Evolutionary conservation across 2,329 filamentous ascomycete genomes (phyloP).

Genomic region (Didymella sp.): DNA sequence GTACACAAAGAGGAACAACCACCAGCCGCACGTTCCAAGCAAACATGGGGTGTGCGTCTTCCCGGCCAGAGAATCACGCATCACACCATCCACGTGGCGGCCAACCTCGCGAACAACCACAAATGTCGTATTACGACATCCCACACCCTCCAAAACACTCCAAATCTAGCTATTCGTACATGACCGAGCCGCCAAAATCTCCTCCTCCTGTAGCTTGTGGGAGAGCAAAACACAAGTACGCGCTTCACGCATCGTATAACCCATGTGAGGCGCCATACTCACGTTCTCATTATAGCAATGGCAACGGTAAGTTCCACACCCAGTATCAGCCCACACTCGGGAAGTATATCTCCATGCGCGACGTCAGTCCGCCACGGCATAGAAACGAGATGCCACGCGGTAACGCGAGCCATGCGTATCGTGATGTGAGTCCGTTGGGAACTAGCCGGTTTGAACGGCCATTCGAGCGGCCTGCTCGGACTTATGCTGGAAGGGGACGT

Average conservation of each 20-base stretch:
- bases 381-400: constrained; percentile 5
- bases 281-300: neutral
- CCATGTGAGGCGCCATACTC: neutral
- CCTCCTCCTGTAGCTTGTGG: neutral
- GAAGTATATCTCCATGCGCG: neutral
- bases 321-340: neutral
- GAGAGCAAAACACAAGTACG: neutral
- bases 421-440: constrained; percentile 13
- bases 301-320: neutral
- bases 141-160: neutral
- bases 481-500: neutral
- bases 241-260: neutral
- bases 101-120: neutral
- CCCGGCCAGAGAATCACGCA: constrained; percentile 1
- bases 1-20: neutral
- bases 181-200: neutral
- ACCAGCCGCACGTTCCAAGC: neutral
- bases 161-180: neutral
- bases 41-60: constrained; percentile 16
- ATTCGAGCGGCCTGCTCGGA: neutral
- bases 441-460: constrained; percentile 6
- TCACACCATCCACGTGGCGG: neutral
- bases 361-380: constrained; percentile 11
- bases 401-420: neutral
- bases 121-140: neutral